phyloP scores from a whole-genome alignment of 306 rosid genomes.

The Carpinus viminea region DNA sequence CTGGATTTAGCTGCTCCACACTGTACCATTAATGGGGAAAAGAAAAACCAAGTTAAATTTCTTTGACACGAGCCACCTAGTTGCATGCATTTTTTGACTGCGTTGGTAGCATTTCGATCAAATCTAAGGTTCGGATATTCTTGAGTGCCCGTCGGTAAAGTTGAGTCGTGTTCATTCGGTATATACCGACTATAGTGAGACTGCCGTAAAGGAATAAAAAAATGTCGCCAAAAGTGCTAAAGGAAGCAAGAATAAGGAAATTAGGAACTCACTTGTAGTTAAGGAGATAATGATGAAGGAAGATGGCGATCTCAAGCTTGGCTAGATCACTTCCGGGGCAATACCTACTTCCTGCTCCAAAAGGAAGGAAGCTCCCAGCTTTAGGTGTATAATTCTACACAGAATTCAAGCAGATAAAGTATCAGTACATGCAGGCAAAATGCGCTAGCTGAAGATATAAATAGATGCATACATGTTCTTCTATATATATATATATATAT shows the following conservation, averaged over 20 bases:
- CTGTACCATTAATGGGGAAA: conserved; percentile 22
- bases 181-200: too few species aligned
- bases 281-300: conserved; percentile 62
- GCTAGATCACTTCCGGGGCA: conserved; percentile 66
- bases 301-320: conserved; percentile 54
- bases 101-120: too few species aligned
- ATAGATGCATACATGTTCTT: background rate
- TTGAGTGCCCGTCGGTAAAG: too few species aligned
- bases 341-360: conserved; percentile 58
- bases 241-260: background rate
- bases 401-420: background rate
- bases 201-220: too few species aligned
- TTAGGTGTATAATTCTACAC: conserved; percentile 46
- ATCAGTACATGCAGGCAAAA: background rate
- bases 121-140: too few species aligned
- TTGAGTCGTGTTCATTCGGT: too few species aligned
- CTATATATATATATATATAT: too few species aligned
- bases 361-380: conserved; percentile 58
- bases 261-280: conserved; percentile 40
- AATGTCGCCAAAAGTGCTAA: background rate
- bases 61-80: too few species aligned
- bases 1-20: conserved; percentile 53
- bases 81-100: too few species aligned
- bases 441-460: too few species aligned
- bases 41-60: background rate